Percentiles rank a stretch among this genome's conserved stretches.
phyloP scores from a whole-genome alignment of 2,329 filamentous ascomycete species.

The Ceratocystiopsis brevicomis region DNA sequence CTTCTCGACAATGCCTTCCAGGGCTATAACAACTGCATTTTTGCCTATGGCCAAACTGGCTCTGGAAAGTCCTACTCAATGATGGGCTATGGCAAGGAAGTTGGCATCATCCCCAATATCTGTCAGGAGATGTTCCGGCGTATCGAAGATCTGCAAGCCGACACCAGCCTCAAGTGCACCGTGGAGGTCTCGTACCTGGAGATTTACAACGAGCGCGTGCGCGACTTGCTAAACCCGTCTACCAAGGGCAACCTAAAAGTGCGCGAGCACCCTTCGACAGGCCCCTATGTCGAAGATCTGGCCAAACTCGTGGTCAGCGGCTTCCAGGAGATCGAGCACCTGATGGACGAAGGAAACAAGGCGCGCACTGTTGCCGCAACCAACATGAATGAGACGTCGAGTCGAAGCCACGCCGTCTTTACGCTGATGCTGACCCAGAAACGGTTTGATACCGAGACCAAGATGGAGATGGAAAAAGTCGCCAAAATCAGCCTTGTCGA shows the following conservation, averaged over 20 bases:
- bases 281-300: constrained; percentile 90
- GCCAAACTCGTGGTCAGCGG: constrained; percentile 86
- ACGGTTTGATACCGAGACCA: constrained; percentile 73
- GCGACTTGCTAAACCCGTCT: constrained; percentile 67
- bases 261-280: constrained; percentile 82
- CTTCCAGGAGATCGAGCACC: constrained; percentile 85
- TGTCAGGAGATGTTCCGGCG: constrained; percentile 92
- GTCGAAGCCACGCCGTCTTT: constrained; percentile 94
- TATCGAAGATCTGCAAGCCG: constrained; percentile 57
- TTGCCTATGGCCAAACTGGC: constrained; percentile 94
- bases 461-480: constrained; percentile 94
- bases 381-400: constrained; percentile 99
- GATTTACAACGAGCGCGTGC: constrained; percentile 98
- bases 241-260: constrained; percentile 68
- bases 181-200: constrained; percentile 98
- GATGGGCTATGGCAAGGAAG: constrained; percentile 64
- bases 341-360: constrained; percentile 99
- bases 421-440: constrained; percentile 93
- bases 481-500: constrained; percentile 97
- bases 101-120: constrained; percentile 82
- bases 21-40: constrained; percentile 97
- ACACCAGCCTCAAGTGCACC: constrained; percentile 87
- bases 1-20: constrained; percentile 99
- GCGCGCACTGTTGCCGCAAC: constrained; percentile 93
- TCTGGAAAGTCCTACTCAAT: constrained; percentile 98